Evolutionary conservation across 768 basidiomycete genomes (phyloP).

Genomic region (Mycena latifolia): DNA sequence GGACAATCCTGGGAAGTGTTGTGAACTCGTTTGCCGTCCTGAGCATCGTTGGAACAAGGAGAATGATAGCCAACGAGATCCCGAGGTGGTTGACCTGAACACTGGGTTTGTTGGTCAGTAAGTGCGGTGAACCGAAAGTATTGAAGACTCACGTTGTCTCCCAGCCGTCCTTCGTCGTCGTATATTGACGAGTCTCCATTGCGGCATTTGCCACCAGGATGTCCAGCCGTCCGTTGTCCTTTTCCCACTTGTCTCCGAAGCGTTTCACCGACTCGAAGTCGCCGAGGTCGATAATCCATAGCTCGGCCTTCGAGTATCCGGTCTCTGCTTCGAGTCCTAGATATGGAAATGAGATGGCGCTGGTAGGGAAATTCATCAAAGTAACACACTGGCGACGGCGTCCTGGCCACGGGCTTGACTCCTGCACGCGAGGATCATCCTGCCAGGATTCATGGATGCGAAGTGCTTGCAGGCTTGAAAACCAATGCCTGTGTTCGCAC

Average conservation of each 20-base stretch:
- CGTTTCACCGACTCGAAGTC: conserved; percentile 47
- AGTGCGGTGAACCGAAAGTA: neutral
- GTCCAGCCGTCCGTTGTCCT: conserved; percentile 42
- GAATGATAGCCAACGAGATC: conserved; percentile 46
- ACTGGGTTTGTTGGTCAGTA: conserved; percentile 11
- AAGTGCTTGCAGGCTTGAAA: conserved; percentile 46
- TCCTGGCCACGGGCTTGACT: conserved; percentile 40
- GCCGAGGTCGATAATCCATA: conserved; percentile 49
- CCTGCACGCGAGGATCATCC: conserved; percentile 45
- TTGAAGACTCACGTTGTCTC: conserved; percentile 45
- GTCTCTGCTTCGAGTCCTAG: conserved; percentile 40
- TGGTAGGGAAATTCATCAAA: neutral
- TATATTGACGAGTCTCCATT: conserved; percentile 27
- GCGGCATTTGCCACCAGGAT: conserved; percentile 49
- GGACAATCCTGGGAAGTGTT: conserved; percentile 39
- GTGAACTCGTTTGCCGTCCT: conserved; percentile 41
- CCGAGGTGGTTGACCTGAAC: conserved; percentile 52
- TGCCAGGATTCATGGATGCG: conserved; percentile 43
- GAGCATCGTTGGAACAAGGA: conserved; percentile 47
- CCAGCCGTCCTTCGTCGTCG: conserved; percentile 46
- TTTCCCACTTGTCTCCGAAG: conserved; percentile 45
- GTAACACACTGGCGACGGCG: conserved; percentile 38
- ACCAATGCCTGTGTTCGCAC: conserved; percentile 41
- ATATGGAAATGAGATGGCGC: neutral
- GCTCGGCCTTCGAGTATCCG: conserved; percentile 39